Base-by-base conservation (phyloP, 176 grass and related monocot genomes). In the Avena atlantica region DNA sequence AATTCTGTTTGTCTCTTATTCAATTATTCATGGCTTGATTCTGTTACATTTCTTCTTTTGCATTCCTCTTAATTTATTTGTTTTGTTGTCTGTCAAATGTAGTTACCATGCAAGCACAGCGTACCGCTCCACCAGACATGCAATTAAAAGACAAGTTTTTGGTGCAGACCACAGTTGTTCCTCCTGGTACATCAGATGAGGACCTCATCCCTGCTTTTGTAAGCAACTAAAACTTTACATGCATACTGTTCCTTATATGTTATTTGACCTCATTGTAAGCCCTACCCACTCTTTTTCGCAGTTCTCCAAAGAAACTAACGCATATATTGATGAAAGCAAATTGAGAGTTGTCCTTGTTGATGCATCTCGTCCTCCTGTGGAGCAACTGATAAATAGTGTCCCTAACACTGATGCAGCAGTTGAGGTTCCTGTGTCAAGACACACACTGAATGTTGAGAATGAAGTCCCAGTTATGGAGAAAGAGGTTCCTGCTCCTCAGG, bases 131-230 rank as follows among this genome's bases (percentile, higher is more conserved):
- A 58, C 92, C 89, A 83, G 97, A 96, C 70, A 94, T 99, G 94
- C 97, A 99, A 91, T 93, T 96, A 76, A 99, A 96, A 87, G 97
- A 99, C 85, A 99, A 99, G 80, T 99, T 99, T 87, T 89, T 99
- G 83, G 91, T 99, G 60, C 97, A 99, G 86, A 86, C 83, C 29
- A 99, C 97, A 65, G 83, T 84, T 89, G 94, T 99, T 74, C 94
- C 92, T 73, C 90, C 86, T 87, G 94, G 94, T 87, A 94, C 92
- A 88, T 85, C 89, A 73, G 94, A 99, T 27, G 94, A 90, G 79
- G 94, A 94, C 20, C 89, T 96, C 2, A 15, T 92, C 74, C 92
- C 97, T 87, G 88, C 91, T 53, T 96, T 93, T 96, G 97, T 99
- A 92, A 99, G 73, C 14, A 76, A 53, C 73, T 76, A 76, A 47